Evolutionary conservation across 169 alveolate species (phyloP), one percentile per base, ranked within the genome.

Genomic region (Plasmodium adleri): DNA sequence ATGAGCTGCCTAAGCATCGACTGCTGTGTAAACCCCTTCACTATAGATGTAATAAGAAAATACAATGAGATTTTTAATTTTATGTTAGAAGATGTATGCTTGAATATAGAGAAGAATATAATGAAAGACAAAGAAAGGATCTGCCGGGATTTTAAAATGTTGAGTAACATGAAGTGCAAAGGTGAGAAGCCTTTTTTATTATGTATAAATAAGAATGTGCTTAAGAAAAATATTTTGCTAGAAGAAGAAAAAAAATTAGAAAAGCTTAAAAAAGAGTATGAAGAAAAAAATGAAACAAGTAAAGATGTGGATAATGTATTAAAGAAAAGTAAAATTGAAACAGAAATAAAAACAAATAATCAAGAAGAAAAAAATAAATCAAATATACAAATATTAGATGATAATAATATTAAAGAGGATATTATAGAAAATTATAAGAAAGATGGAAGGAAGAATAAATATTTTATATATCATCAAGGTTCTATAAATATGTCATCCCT

Each of bases 121-220:
- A 68, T 80, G 64, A 80, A 80, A 39, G 83, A 80, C 28, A 80
- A 59, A 39, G 90, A 80, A 59, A 68, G 45, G 43, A 54, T 80
- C 0, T 67, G 90, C 58, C 83, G 78, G 22, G 90, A 80, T 52
- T 80, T 67, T 49, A 80, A 80, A 80, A 67, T 80, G 13, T 80
- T 56, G 20, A 66, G 58, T 70, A 43, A 56, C 47, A 80, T 80
- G 72, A 71, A 20, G 22, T 80, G 90, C n/a, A 80, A 80, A 56
- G 90, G 90, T 52, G 90, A 63, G 6, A 80, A 80, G 13, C 90
- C 90, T 13, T 80, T 80, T 80, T 59, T 49, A 32, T 17, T 80
- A 15, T 80, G 90, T 47, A 80, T 80, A 32, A 80, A 80, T 26
- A 80, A 80, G 49, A 72, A 67, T 10, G 66, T 58, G 13, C 8